Evolutionary conservation across 2,329 filamentous ascomycete genomes (phyloP).

Genomic region (Fusarium palustre): DNA sequence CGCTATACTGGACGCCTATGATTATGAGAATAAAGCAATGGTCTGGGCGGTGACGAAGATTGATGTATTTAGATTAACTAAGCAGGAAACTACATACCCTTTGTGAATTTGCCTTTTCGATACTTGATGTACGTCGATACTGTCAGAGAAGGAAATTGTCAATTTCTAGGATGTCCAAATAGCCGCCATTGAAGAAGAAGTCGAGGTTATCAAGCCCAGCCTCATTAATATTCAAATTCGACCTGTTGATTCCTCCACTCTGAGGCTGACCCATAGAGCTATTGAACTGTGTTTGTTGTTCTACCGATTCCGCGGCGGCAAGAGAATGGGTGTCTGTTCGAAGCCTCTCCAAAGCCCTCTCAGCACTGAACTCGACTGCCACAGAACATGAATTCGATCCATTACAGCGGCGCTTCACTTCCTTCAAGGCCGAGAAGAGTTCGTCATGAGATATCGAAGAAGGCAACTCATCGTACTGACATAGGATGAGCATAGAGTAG

Average conservation of each 20-base stretch:
- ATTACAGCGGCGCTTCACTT: constrained; percentile 21
- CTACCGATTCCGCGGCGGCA: background rate
- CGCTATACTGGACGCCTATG: constrained; percentile 31
- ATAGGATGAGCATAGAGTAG: constrained; percentile 29
- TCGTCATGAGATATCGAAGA: background rate
- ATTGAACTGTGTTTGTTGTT: background rate
- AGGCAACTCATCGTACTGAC: constrained; percentile 22
- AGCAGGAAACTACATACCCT: background rate
- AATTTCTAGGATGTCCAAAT: constrained; percentile 23
- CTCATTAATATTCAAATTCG: background rate
- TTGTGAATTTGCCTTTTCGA: background rate
- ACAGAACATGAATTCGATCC: constrained; percentile 17
- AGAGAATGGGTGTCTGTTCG: background rate
- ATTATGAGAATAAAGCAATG: constrained; percentile 30
- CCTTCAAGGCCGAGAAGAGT: constrained; percentile 5
- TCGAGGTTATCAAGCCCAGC: constrained; percentile 24
- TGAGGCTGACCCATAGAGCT: background rate
- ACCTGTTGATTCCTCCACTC: background rate
- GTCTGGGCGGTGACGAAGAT: constrained; percentile 13
- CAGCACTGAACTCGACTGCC: constrained; percentile 28
- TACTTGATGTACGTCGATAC: too few species aligned
- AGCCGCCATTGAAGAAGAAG: constrained; percentile 32
- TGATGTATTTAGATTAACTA: background rate
- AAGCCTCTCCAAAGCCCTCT: constrained; percentile 26
- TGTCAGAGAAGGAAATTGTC: constrained; percentile 18